These are phyloP conservation scores for Linum usitatissimum DNA, from an alignment of 345 rosid species.

Conservation along the genomic window DNA sequence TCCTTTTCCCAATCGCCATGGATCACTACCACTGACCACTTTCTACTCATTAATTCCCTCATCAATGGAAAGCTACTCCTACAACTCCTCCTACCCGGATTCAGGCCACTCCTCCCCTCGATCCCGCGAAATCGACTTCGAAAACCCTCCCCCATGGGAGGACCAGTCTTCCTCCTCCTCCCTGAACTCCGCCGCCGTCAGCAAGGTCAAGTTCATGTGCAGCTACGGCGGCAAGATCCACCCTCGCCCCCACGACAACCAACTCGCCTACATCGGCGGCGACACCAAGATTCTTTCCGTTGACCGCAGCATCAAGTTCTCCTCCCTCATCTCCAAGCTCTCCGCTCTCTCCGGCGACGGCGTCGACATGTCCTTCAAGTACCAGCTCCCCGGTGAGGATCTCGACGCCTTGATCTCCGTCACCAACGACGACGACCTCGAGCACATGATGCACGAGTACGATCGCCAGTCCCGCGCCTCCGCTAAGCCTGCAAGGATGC, in stretches of 20 bases:
- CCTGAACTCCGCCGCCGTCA: slow-evolving; percentile 23
- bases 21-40: too few species aligned
- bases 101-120: slow-evolving; percentile 89
- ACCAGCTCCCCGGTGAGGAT: slow-evolving; percentile 92
- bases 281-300: slow-evolving; percentile 85
- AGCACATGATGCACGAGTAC: slow-evolving; percentile 89
- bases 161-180: slow-evolving; percentile 38
- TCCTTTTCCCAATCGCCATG: too few species aligned
- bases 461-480: slow-evolving; percentile 63
- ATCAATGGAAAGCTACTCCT: too few species aligned
- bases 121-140: slow-evolving; percentile 87
- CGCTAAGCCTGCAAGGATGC: slow-evolving; percentile 77
- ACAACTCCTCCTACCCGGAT: slow-evolving; percentile 17
- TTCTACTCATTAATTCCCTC: too few species aligned
- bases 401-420: slow-evolving; percentile 93
- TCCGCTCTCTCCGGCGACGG: slow-evolving; percentile 39
- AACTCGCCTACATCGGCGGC: slow-evolving; percentile 71
- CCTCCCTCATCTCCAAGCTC: slow-evolving; percentile 50
- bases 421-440: slow-evolving; percentile 85
- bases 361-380: slow-evolving; percentile 54
- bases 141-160: slow-evolving; percentile 72
- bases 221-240: slow-evolving; percentile 92
- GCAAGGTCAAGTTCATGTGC: slow-evolving; percentile 78
- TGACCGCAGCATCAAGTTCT: slow-evolving; percentile 53
- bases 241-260: slow-evolving; percentile 90